A percentile compares a stretch with the other conserved stretches of the same genome.
Evolutionary conservation across 768 basidiomycete genomes (phyloP).

Genomic region (Leucocoprinus sp.): DNA sequence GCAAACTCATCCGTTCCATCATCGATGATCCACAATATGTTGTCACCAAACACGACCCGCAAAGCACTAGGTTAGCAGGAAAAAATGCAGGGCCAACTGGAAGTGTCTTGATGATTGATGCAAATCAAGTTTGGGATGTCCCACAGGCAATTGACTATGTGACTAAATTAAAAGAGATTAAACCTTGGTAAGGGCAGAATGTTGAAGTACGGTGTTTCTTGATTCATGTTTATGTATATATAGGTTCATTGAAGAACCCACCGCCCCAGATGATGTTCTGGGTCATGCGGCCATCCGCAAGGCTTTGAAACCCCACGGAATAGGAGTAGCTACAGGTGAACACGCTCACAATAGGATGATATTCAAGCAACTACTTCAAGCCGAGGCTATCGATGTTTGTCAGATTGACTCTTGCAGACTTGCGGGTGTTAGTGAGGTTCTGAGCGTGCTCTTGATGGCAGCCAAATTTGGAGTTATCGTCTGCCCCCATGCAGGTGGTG

Average conservation of each 20-base stretch:
- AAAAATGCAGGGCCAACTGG: slow-evolving; percentile 96
- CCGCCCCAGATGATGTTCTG: slow-evolving; percentile 85
- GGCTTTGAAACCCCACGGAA: slow-evolving; percentile 68
- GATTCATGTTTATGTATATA: background rate
- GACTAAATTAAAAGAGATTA: slow-evolving; percentile 65
- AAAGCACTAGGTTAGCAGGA: slow-evolving; percentile 54
- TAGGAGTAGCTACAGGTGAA: slow-evolving; percentile 91
- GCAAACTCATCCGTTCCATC: slow-evolving; percentile 84
- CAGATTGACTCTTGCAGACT: slow-evolving; percentile 94
- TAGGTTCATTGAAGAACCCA: slow-evolving; percentile 93
- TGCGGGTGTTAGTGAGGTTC: slow-evolving; percentile 90
- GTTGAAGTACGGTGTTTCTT: background rate
- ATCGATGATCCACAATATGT: slow-evolving; percentile 89
- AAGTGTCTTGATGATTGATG: slow-evolving; percentile 93
- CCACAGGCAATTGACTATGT: slow-evolving; percentile 90
- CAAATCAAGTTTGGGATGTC: slow-evolving; percentile 97
- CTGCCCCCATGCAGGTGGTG: slow-evolving; percentile 92
- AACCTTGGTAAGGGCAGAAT: slow-evolving; percentile 61
- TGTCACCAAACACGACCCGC: slow-evolving; percentile 48
- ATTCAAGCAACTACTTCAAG: slow-evolving; percentile 92
- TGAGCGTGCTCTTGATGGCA: slow-evolving; percentile 84
- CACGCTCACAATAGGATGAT: slow-evolving; percentile 91
- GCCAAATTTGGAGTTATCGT: slow-evolving; percentile 81
- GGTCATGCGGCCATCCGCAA: slow-evolving; percentile 77
- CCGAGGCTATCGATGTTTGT: slow-evolving; percentile 87